Base-by-base conservation (phyloP, 306 rosid genomes). In the Amphicarpaea edgeworthii region DNA sequence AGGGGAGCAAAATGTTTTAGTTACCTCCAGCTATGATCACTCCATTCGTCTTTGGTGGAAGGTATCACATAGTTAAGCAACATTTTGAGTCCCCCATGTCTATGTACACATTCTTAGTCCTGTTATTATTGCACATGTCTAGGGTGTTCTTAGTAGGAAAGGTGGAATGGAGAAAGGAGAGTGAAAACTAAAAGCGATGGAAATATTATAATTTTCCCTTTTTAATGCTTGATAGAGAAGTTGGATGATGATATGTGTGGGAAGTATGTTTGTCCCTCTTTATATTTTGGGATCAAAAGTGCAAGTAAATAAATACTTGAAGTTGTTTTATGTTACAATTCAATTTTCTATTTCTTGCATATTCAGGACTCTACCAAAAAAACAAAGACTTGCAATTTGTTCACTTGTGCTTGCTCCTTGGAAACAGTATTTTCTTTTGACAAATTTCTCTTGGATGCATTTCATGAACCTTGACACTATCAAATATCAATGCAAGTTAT, bases 41-140 rank as follows among this genome's bases (percentile, higher is more conserved):
- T 77, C 96, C 43, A 88, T 91, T 78, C 90, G 96, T n/a, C 58
- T 93, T 20, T 93, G 97, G 96, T 77, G 86, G 92, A 90, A 90
- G 98, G 98, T 93, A 90, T 26, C 34, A 2, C 67, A 46, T 68
- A 57, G 28, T 58, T 57, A 53, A 19, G 42, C 60, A 59, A 66
- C 21, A 20, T 65, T 66, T 15, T 43, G 32, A 50, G 41, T 15
- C 46, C 71, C 58, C 69, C 62, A 7, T 66, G 67, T 63, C 26
- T 34, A 15, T 21, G 7, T 50, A 32, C 28, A 41, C 55, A 34
- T 66, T 68, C 30, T 17, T n/a, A 12, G 15, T 53, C 61, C 49
- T 26, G 50, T 34, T 41, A 47, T 34, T 41, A 47, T 68, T 68
- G 24, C 20, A 14, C 42, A 21, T 58, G 15, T 51, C 64, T 76